Evolutionary conservation across 495 filamentous ascomycete species (phyloP), one percentile per base, ranked within the genome.

Genomic region (Melanomma pulvis-pyrius): DNA sequence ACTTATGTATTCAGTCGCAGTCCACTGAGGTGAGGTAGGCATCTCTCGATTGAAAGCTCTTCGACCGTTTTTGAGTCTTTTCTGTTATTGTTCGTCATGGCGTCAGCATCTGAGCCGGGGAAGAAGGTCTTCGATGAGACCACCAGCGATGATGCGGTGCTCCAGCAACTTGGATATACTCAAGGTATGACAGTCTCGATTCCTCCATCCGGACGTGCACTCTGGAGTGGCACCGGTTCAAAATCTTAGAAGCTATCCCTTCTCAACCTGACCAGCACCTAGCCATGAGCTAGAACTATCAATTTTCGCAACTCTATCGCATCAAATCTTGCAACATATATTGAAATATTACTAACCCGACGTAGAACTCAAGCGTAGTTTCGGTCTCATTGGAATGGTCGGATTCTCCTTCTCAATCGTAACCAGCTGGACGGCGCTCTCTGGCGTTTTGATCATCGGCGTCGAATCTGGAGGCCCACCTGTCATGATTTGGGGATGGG

Each of bases 361-460:
- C 9, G 21, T 39, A 83, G 84, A 86, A 73, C 77, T 86, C 64
- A 84, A 83, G 65, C 79, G 84, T 15, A 81, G 82, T 11, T 87
- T 84, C 58, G 78, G 84, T n/a, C 65, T 86, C 47, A 68, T 87
- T 34, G 82, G 81, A 51, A 87, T 87, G 83, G 77, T 87, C 51
- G 84, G 83, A 2, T 86, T 87, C 73, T 81, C 78, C 56, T 86
- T 87, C 72, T 82, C 79, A 56, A 82, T 87, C 49, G 83, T 87
- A n/a, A 84, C 82, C 49, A 79, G 77, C 71, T 86, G 84, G 83
- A 82, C 78, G 11, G 83, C 83, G 15, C 74, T 86, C 15, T 81
- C 82, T 46, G 83, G 83, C 55, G 82, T 83, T 2, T 80, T 87
- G 25, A 83, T 86, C 52, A 76, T 85, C 25, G 84, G 84, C 1